Evolutionary conservation across 2,329 filamentous ascomycete species (phyloP).

Genomic region (Pseudogymnoascus sp.): DNA sequence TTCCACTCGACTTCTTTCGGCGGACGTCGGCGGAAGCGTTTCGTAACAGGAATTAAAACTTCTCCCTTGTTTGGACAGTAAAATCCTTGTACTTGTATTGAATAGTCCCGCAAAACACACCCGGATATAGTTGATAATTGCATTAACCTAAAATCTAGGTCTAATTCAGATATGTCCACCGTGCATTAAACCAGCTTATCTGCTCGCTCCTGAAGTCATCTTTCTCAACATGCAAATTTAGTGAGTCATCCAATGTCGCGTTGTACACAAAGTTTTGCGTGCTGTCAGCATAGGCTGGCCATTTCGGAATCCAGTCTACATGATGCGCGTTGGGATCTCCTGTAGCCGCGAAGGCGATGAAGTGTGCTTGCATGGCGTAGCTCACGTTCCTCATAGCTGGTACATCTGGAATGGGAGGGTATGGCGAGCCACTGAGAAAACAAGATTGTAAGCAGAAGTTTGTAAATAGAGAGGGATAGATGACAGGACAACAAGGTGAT

Average conservation of each 20-base stretch:
- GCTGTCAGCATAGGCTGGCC: not conserved
- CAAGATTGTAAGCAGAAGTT: not conserved
- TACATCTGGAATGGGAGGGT: conserved; percentile 10
- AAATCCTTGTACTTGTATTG: not conserved
- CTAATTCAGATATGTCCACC: conserved; percentile 34
- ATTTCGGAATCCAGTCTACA: conserved; percentile 1
- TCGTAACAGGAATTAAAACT: not conserved
- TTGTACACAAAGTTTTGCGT: conserved; percentile 10
- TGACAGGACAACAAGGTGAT: not conserved
- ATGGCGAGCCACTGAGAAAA: not conserved
- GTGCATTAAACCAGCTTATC: conserved; percentile 31
- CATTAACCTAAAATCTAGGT: not conserved
- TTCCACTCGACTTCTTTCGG: not conserved
- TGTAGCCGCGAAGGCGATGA: conserved; percentile 9
- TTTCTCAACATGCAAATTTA: conserved; percentile 11
- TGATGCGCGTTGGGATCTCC: conserved; percentile 11
- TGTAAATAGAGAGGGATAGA: not conserved
- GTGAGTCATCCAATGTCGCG: conserved; percentile 2
- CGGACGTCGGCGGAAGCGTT: too few relatives aligned
- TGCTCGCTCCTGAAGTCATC: conserved; percentile 6
- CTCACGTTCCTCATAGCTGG: conserved; percentile 12
- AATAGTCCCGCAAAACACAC: not conserved
- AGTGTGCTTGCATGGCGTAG: conserved; percentile 14
- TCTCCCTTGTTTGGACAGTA: not conserved
- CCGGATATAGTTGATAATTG: not conserved